Conservation (phyloP, 345 rosid species). For the Kernera saxatilis region DNA sequence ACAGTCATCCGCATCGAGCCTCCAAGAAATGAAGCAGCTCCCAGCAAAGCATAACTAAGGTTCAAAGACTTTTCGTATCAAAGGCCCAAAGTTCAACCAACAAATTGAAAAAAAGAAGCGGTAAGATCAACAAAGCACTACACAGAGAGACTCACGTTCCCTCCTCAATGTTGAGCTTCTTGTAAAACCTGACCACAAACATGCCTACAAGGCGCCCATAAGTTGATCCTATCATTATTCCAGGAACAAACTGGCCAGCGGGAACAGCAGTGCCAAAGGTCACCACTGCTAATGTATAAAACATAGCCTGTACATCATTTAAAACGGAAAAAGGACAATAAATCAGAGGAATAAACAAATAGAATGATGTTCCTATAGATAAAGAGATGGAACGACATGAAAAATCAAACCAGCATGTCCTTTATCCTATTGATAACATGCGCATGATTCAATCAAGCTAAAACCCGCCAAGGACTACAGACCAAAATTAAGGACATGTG, state of each 20-base stretch:
- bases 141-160: constrained; percentile 78
- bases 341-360: constrained; percentile 3
- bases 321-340: background rate
- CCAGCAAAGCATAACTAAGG: constrained; percentile 83
- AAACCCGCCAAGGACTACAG: background rate
- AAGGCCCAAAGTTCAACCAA: constrained; percentile 7
- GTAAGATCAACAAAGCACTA: constrained; percentile 1
- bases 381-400: background rate
- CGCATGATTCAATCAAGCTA: background rate
- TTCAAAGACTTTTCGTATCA: constrained; percentile 9
- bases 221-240: constrained; percentile 97
- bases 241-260: constrained; percentile 98
- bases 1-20: constrained; percentile 99
- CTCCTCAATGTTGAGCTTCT: constrained; percentile 92
- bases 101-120: background rate
- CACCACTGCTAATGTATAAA: constrained; percentile 80
- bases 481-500: background rate
- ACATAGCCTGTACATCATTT: constrained; percentile 72
- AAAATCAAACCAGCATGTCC: constrained; percentile 1
- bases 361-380: background rate
- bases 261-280: constrained; percentile 99
- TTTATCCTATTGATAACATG: constrained; percentile 11
- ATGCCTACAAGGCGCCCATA: constrained; percentile 98
- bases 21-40: constrained; percentile 99
- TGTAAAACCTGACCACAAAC: constrained; percentile 85